Conservation (phyloP, 129 eudicot species). For the Daucus carota region DH1_v3.0 NC_030383.2:40615001-40615500, state of each 20-base stretch:
- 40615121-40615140: conserved; percentile 30
- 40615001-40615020: conserved; percentile 15
- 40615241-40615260: neutral
- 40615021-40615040: conserved; percentile 47
- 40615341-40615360: too few relatives aligned
- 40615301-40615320: conserved; percentile 38
- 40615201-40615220: neutral
- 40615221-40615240: conserved; percentile 1
- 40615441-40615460: neutral
- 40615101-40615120: conserved; percentile 40
- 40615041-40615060: conserved; percentile 53
- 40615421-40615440: too few relatives aligned
- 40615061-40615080: conserved; percentile 40
- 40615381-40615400: too few relatives aligned
- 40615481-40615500: neutral
- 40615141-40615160: conserved; percentile 51
- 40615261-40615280: conserved; percentile 6
- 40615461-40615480: neutral
- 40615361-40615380: too few relatives aligned
- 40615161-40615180: conserved; percentile 19
- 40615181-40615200: conserved; percentile 21
- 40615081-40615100: conserved; percentile 43
- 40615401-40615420: too few relatives aligned
- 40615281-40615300: conserved; percentile 11
- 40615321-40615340: too few relatives aligned